phyloP scores from a whole-genome alignment of 192 early-diverging fungal genomes.

The Backusella westeae region DNA sequence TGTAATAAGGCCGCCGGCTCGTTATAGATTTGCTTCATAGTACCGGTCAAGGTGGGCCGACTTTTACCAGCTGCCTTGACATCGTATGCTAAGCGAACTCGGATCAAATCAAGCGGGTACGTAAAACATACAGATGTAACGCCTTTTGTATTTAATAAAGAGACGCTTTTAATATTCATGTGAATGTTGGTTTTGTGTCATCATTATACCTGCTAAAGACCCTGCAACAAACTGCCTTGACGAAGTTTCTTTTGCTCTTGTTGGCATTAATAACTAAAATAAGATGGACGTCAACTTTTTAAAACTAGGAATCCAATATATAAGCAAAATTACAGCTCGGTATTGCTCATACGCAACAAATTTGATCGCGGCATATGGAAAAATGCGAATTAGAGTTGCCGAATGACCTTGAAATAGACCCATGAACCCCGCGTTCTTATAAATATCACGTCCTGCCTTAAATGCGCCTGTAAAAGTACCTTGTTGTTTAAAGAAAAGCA shows the following conservation, averaged over 20 bases:
- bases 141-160: slow-evolving; percentile 45
- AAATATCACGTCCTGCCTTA: slow-evolving; percentile 76
- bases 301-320: background rate
- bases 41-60: slow-evolving; percentile 12
- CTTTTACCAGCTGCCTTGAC: slow-evolving; percentile 37
- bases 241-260: slow-evolving; percentile 60
- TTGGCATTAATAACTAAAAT: slow-evolving; percentile 60
- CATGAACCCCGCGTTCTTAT: slow-evolving; percentile 62
- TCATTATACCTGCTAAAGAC: slow-evolving; percentile 53
- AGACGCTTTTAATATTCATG: background rate
- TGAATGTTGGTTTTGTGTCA: background rate
- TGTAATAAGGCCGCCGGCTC: slow-evolving; percentile 60
- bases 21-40: slow-evolving; percentile 63
- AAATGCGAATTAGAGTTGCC: slow-evolving; percentile 90
- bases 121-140: slow-evolving; percentile 84
- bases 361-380: slow-evolving; percentile 97
- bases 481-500: slow-evolving; percentile 18
- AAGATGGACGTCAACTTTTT: background rate
- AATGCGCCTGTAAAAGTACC: slow-evolving; percentile 81
- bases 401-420: slow-evolving; percentile 96
- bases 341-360: slow-evolving; percentile 97
- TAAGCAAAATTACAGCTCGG: slow-evolving; percentile 35
- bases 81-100: slow-evolving; percentile 94
- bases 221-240: slow-evolving; percentile 79
- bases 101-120: slow-evolving; percentile 93